These are phyloP conservation scores for Xylariaceae sp. DNA, from an alignment of 2,329 filamentous ascomycete genomes.

Conservation along the genomic window DNA sequence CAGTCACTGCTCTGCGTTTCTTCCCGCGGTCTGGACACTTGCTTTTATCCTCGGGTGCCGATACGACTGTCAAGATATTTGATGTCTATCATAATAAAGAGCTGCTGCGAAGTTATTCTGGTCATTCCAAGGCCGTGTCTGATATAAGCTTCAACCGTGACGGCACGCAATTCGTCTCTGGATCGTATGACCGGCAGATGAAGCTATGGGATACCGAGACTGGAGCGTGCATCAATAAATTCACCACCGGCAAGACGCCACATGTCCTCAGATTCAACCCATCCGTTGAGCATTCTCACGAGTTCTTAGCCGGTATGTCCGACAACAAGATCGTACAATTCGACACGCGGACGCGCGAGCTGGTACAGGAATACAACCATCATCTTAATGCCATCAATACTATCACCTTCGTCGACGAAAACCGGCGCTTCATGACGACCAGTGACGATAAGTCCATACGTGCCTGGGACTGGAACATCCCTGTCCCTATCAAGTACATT, in stretches of 20 bases:
- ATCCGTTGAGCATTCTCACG: constrained; percentile 67
- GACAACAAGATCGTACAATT: constrained; percentile 99
- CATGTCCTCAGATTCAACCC: constrained; percentile 95
- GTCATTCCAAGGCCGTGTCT: constrained; percentile 85
- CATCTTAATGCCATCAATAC: constrained; percentile 98
- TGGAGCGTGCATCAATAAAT: constrained; percentile 80
- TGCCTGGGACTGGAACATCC: constrained; percentile 98
- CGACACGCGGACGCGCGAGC: constrained; percentile 73
- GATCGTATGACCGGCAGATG: constrained; percentile 91
- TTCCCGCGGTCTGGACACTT: constrained; percentile 86
- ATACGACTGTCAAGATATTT: constrained; percentile 89
- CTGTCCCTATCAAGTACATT: constrained; percentile 97
- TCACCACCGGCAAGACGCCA: constrained; percentile 90
- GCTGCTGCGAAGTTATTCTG: constrained; percentile 83
- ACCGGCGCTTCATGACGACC: constrained; percentile 94
- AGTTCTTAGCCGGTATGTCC: constrained; percentile 94
- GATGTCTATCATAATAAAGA: constrained; percentile 89
- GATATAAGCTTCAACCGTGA: constrained; percentile 82
- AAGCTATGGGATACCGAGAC: constrained; percentile 99
- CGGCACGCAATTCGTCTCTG: constrained; percentile 83
- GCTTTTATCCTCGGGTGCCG: constrained; percentile 82
- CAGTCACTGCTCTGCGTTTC: constrained; percentile 85
- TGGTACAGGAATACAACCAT: constrained; percentile 97
- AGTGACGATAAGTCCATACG: constrained; percentile 95
- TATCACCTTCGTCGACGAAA: constrained; percentile 91